phyloP scores from a whole-genome alignment of 2,329 filamentous ascomycete genomes.

The Rhinocladiella similis region DNA sequence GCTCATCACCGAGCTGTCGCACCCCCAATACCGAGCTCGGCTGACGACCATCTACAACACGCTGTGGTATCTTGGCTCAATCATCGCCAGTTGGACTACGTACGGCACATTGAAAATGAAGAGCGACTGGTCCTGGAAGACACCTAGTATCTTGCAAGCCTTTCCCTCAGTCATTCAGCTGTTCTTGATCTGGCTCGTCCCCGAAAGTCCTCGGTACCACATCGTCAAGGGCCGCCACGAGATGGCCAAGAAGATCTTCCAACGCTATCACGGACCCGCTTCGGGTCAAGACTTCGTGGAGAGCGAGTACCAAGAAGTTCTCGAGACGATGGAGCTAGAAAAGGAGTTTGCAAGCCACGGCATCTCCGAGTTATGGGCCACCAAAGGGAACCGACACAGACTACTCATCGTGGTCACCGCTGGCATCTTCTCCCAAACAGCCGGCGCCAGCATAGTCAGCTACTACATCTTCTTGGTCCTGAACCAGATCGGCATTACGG shows the following conservation, averaged over 20 bases:
- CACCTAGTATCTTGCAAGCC: background rate
- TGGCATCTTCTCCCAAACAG: conserved; percentile 10
- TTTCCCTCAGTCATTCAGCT: background rate
- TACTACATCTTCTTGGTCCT: conserved; percentile 42
- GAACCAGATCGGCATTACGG: conserved; percentile 59
- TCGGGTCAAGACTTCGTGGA: conserved; percentile 4
- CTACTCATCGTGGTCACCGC: conserved; percentile 9
- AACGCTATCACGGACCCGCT: conserved; percentile 1
- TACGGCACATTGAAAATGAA: background rate
- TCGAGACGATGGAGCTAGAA: conserved; percentile 13
- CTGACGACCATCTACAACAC: conserved; percentile 35
- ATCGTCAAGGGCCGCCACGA: conserved; percentile 17
- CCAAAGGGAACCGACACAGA: conserved; percentile 22
- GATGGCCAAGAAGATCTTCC: conserved; percentile 22
- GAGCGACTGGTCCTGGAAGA: background rate
- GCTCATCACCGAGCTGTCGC: conserved; percentile 16
- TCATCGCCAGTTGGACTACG: background rate
- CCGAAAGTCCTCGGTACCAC: background rate
- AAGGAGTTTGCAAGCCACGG: background rate
- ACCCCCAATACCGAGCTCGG: conserved; percentile 46
- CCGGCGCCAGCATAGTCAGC: conserved; percentile 26
- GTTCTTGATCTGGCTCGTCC: background rate
- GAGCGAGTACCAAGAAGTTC: conserved; percentile 12
- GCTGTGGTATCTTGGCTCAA: background rate
- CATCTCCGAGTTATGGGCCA: background rate